Conservation (phyloP, 148 eudicot genomes). For the Camellia japonica region DNA sequence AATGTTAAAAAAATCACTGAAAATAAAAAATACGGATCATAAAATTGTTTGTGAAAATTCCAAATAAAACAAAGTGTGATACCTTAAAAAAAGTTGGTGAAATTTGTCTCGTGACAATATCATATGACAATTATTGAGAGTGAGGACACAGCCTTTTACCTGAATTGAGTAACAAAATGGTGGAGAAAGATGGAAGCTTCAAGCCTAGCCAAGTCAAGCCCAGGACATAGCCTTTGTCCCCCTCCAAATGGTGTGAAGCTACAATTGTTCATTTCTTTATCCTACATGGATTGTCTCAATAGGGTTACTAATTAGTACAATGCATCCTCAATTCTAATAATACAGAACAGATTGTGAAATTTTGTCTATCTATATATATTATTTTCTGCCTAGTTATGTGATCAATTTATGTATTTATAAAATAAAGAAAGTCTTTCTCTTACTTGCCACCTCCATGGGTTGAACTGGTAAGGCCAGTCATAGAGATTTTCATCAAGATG, state of each 20-base stretch:
- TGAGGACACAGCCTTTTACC: slow-evolving; percentile 31
- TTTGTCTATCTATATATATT: too few relatives aligned
- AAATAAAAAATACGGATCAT: too few relatives aligned
- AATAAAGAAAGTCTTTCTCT: slow-evolving; percentile 12
- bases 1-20: too few relatives aligned
- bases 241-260: slow-evolving; percentile 97
- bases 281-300: slow-evolving; percentile 29
- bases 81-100: too few relatives aligned
- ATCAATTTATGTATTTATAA: not conserved
- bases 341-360: too few relatives aligned
- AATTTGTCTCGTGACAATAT: too few relatives aligned
- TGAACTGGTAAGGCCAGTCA: slow-evolving; percentile 58
- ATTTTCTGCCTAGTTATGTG: too few relatives aligned
- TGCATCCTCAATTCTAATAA: not conserved
- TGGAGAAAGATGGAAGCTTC: slow-evolving; percentile 89
- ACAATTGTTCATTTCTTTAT: slow-evolving; percentile 45
- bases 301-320: not conserved
- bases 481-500: slow-evolving; percentile 65
- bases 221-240: slow-evolving; percentile 93
- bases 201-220: slow-evolving; percentile 81
- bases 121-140: not conserved
- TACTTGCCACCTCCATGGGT: slow-evolving; percentile 98
- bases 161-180: slow-evolving; percentile 76
- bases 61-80: too few relatives aligned
- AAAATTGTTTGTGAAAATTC: too few relatives aligned